Evolutionary conservation across 106 monocot species (phyloP).

Genomic region (Posidonia australis): DNA sequence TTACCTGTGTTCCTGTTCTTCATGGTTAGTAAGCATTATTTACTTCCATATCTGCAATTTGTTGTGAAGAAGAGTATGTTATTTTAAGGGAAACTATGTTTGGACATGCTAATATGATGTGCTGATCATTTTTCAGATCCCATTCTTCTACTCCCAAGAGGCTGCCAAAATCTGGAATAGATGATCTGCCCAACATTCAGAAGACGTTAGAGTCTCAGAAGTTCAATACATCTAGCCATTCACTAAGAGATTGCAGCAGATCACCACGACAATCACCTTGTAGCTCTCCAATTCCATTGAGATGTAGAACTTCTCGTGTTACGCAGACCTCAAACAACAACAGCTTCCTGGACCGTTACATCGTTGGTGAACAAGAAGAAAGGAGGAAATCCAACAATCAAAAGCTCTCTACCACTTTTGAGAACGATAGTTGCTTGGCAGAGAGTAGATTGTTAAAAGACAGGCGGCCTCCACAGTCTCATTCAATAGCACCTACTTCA

Average conservation of each 20-base stretch:
- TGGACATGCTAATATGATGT: too few relatives aligned
- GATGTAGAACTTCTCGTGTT: conserved; percentile 23
- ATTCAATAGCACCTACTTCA: conserved; percentile 38
- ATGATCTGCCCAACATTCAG: background rate
- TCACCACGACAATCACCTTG: conserved; percentile 30
- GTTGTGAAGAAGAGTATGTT: too few relatives aligned
- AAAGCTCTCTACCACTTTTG: conserved; percentile 6
- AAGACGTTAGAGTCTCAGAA: conserved; percentile 16
- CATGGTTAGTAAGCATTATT: too few relatives aligned
- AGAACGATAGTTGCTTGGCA: conserved; percentile 8
- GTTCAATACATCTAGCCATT: conserved; percentile 17
- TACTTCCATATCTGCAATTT: too few relatives aligned
- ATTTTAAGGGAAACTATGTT: too few relatives aligned
- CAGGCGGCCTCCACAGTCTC: conserved; percentile 43
- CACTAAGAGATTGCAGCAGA: conserved; percentile 15
- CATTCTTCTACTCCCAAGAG: conserved; percentile 21
- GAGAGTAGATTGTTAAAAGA: conserved; percentile 23
- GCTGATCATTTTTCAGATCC: conserved; percentile 8
- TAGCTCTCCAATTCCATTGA: conserved; percentile 39
- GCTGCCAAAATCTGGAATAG: conserved; percentile 10
- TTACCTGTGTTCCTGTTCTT: too few relatives aligned
- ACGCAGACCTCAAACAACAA: conserved; percentile 11
- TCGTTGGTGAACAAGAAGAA: conserved; percentile 35
- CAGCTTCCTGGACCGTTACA: conserved; percentile 29
- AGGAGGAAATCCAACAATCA: conserved; percentile 5